Percentiles rank a stretch among this genome's conserved stretches.
Evolutionary conservation across 2,329 filamentous ascomycete species (phyloP).

Genomic region (Phaeosphaeria sp.): DNA sequence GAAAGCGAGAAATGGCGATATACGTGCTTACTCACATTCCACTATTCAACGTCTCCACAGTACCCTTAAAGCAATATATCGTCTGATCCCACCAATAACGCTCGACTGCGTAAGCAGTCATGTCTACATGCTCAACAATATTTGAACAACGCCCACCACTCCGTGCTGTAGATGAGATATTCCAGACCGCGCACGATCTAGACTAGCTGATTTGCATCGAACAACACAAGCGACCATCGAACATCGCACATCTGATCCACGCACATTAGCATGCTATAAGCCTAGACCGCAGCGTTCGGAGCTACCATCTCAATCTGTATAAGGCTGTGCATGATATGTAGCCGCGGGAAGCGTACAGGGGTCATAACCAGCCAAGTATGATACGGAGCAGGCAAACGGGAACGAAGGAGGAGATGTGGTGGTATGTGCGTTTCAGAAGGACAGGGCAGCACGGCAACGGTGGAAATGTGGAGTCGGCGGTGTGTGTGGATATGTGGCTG

Average conservation of each 20-base stretch:
- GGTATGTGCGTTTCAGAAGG: background rate
- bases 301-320: slow-evolving; percentile 10
- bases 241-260: background rate
- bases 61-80: background rate
- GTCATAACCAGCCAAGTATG: background rate
- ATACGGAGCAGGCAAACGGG: slow-evolving; percentile 4
- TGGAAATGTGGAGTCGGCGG: background rate
- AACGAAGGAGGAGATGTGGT: background rate
- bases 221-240: background rate
- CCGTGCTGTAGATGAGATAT: no score
- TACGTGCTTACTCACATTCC: background rate
- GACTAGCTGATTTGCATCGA: background rate
- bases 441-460: background rate
- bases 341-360: slow-evolving; percentile 16
- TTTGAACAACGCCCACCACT: background rate
- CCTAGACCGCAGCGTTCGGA: background rate
- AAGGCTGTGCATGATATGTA: slow-evolving; percentile 22
- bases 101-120: background rate
- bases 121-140: background rate
- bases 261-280: background rate
- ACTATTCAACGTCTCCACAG: background rate
- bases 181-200: background rate
- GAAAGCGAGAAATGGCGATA: background rate
- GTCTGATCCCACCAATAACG: background rate
- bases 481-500: background rate